Percentiles rank a stretch among this genome's conserved stretches.
Evolutionary conservation across 2,329 filamentous ascomycete genomes (phyloP).

Genomic region (Exserohilum turcica): DNA sequence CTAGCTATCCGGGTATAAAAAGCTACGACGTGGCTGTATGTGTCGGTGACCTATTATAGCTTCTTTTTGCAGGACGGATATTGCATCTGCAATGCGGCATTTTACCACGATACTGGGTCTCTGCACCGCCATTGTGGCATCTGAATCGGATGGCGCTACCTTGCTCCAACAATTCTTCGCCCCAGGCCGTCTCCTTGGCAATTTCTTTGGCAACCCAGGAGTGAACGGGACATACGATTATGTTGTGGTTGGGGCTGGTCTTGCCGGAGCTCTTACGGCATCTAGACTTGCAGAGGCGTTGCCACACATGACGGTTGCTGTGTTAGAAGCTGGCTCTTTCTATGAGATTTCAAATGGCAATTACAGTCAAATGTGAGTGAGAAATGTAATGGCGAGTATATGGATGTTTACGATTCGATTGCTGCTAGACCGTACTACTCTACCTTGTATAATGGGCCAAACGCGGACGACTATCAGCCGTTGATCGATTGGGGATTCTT

Average conservation of each 20-base stretch:
- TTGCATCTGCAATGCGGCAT: not conserved
- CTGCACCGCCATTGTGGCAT: constrained; percentile 1
- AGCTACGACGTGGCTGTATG: not conserved
- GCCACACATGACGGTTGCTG: constrained; percentile 19
- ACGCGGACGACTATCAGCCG: constrained; percentile 28
- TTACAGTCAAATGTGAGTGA: constrained; percentile 23
- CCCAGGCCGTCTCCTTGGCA: constrained; percentile 11
- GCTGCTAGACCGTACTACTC: constrained; percentile 16
- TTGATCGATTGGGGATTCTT: constrained; percentile 36
- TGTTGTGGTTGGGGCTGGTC: constrained; percentile 34
- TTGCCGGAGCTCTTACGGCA: constrained; percentile 28
- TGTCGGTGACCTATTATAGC: not conserved
- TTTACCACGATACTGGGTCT: not conserved
- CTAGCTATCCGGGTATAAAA: not conserved
- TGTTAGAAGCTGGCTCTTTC: constrained; percentile 36
- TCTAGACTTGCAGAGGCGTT: constrained; percentile 23
- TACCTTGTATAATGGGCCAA: constrained; percentile 15
- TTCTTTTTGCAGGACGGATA: not conserved
- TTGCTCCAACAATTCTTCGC: constrained; percentile 15
- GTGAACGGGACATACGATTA: constrained; percentile 32
- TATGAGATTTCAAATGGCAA: constrained; percentile 35
- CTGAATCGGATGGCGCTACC: constrained; percentile 5
- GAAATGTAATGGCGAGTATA: not conserved
- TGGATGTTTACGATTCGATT: not conserved
- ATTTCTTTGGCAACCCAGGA: constrained; percentile 27